These are phyloP conservation scores for Calocybe cyanea DNA, from an alignment of 768 basidiomycete genomes.

Conservation along the genomic window DNA sequence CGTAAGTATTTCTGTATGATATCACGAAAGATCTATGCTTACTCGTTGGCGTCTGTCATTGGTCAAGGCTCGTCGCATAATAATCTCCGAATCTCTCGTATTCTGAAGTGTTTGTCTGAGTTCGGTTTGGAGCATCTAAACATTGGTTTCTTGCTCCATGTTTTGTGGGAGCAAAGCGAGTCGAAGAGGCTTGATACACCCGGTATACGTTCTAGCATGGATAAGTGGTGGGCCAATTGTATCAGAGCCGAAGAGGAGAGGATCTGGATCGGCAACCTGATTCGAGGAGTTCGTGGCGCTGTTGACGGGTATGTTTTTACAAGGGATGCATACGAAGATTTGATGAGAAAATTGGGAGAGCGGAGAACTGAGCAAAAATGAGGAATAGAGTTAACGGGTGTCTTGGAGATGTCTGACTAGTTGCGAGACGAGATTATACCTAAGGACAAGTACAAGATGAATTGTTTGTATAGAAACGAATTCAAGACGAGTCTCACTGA, in stretches of 20 bases:
- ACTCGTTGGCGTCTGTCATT: neutral
- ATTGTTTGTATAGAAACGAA: too few relatives aligned
- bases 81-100: conserved; percentile 72
- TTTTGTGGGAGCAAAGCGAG: conserved; percentile 69
- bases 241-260: conserved; percentile 59
- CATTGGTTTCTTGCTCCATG: conserved; percentile 64
- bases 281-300: conserved; percentile 45
- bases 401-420: too few relatives aligned
- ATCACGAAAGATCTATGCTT: neutral
- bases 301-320: conserved; percentile 46
- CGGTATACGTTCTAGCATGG: conserved; percentile 59
- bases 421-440: too few relatives aligned
- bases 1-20: conserved; percentile 39
- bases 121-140: conserved; percentile 62
- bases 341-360: conserved; percentile 37
- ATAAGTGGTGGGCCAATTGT: conserved; percentile 76
- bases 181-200: conserved; percentile 44
- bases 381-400: too few relatives aligned
- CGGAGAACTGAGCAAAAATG: conserved; percentile 27
- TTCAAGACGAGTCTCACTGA: neutral
- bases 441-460: too few relatives aligned
- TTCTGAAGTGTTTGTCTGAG: conserved; percentile 72
- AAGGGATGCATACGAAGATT: conserved; percentile 51
- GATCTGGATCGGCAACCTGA: conserved; percentile 46
- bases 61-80: conserved; percentile 63